Evolutionary conservation across 805 yeast species (phyloP), one percentile per base, ranked within the genome.

Genomic region (Candida dajiaensis): DNA sequence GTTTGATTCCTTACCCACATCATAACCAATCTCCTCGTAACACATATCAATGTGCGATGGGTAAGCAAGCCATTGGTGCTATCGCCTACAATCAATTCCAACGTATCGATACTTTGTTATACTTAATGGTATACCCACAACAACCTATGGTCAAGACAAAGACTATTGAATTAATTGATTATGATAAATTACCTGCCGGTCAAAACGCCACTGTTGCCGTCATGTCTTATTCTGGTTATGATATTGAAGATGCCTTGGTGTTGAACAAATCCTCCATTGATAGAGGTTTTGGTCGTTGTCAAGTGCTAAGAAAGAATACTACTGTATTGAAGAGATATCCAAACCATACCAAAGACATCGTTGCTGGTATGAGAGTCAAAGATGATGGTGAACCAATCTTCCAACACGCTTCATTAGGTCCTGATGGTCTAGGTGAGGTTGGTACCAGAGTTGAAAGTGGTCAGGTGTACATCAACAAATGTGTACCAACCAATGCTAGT

Each of bases 51-150:
- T 87, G 95, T 76, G 96, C 95, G 63, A 87, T 87, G 96, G 96
- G 96, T 81, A 89, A 89, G 69, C 99, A 94, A 71, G 99, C 99
- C n/a, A 92, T 94, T 67, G 99, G 99, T 56, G 98, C 98, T 2
- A 94, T 94, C 68, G 97, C 95, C 11, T 94, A 94, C 65, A 94
- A 94, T 66, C 99, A 94, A 69, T 87, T 94, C 70, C 79, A 89
- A 63, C 83, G 99, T 66, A 92, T 94, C 55, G 99, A 94, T 62
- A 94, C 99, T 1, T 69, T 94, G 61, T 72, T 94, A 53, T 94
- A 94, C 62, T 73, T 94, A 53, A 87, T 94, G 96, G 96, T 89
- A n/a, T 94, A 94, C 63, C 99, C 99, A 5, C 98, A 94, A 68
- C 98, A 94, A 65, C 99, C 99, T 0, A 88, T 94, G 98, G 99